Evolutionary conservation across 495 filamentous ascomycete species (phyloP).

Genomic region (Talaromyces borbonicus): DNA sequence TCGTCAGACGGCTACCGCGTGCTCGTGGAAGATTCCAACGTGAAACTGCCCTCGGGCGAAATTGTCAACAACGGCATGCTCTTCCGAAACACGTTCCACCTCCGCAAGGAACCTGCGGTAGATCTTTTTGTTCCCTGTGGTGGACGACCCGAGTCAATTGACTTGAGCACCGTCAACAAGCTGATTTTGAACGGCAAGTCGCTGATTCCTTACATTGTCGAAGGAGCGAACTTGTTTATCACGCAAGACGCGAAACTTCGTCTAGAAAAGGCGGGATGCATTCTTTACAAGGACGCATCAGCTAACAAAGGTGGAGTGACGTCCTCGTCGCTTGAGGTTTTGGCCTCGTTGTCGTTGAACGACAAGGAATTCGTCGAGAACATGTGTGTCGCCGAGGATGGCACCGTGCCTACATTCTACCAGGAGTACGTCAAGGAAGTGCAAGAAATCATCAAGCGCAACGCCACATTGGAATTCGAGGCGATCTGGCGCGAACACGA

Average conservation of each 20-base stretch:
- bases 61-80: slow-evolving; percentile 79
- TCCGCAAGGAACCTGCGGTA: slow-evolving; percentile 62
- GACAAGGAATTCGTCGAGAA: slow-evolving; percentile 78
- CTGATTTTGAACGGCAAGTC: slow-evolving; percentile 78
- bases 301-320: slow-evolving; percentile 99
- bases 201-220: slow-evolving; percentile 86
- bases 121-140: slow-evolving; percentile 95
- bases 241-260: slow-evolving; percentile 96
- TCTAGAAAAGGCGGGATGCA: slow-evolving; percentile 84
- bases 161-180: slow-evolving; percentile 72
- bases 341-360: slow-evolving; percentile 89
- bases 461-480: slow-evolving; percentile 89
- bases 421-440: slow-evolving; percentile 84
- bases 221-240: slow-evolving; percentile 97
- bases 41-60: slow-evolving; percentile 79
- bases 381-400: slow-evolving; percentile 80
- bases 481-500: slow-evolving; percentile 94
- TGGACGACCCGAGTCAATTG: slow-evolving; percentile 93
- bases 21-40: slow-evolving; percentile 81
- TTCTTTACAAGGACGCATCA: slow-evolving; percentile 95
- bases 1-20: slow-evolving; percentile 83
- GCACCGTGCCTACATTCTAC: slow-evolving; percentile 82
- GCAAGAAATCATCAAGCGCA: slow-evolving; percentile 77
- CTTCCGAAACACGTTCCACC: slow-evolving; percentile 96
- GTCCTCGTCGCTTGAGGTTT: slow-evolving; percentile 92